Evolutionary conservation across 2,329 filamentous ascomycete genomes (phyloP).

Genomic region (Pseudogymnoascus sp.): DNA sequence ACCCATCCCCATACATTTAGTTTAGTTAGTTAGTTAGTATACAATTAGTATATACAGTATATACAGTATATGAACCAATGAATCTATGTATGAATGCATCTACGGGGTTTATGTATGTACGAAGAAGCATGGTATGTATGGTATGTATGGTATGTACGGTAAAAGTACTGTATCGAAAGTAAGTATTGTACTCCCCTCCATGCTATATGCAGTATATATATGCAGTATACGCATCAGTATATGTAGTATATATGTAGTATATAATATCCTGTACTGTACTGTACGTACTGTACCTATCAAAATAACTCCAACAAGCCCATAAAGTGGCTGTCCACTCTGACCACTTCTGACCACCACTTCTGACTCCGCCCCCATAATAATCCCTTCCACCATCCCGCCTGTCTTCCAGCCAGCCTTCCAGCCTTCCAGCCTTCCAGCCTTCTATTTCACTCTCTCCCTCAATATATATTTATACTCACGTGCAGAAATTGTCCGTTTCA

Average conservation of each 20-base stretch:
- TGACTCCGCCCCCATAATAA: background rate
- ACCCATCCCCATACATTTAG: background rate
- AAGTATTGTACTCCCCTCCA: background rate
- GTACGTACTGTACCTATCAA: background rate
- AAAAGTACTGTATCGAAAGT: background rate
- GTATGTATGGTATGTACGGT: background rate
- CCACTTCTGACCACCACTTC: background rate
- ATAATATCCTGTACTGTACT: background rate
- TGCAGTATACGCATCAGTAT: background rate
- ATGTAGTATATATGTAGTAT: background rate
- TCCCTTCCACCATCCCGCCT: background rate
- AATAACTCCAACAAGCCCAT: background rate
- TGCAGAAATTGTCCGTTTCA: background rate
- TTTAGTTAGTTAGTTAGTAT: background rate
- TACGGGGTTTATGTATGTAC: background rate
- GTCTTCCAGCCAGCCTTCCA: background rate
- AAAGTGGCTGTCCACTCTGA: background rate
- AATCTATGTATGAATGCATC: background rate
- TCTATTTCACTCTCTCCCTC: background rate
- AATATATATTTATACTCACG: slow-evolving; percentile 8
- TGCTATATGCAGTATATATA: background rate
- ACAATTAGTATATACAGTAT: background rate
- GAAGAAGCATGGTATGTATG: background rate
- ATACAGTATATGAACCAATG: background rate
- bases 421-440: background rate